A percentile compares a stretch with the other conserved stretches of the same genome.
Conservation (phyloP, 1,139 yeast species). For the Pichia sp. region DNA sequence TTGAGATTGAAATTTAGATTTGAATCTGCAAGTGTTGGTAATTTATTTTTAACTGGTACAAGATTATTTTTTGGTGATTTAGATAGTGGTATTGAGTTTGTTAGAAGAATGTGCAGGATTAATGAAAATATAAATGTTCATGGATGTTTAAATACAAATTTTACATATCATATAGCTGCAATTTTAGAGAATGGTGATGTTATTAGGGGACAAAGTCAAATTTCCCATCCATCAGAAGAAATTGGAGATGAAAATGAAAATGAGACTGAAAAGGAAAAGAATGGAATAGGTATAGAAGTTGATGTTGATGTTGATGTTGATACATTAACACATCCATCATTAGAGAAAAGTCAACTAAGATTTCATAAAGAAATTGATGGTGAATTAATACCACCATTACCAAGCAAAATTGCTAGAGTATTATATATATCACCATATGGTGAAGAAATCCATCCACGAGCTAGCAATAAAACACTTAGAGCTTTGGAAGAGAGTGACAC, state of each 20-base stretch:
- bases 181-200: conserved; percentile 59
- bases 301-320: too few species aligned
- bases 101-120: conserved; percentile 61
- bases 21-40: conserved; percentile 75
- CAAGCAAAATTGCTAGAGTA: too few species aligned
- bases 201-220: conserved; percentile 92
- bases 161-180: conserved; percentile 84
- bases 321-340: too few species aligned
- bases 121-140: conserved; percentile 51
- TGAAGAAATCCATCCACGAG: too few species aligned
- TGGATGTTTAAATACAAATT: conserved; percentile 81
- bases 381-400: too few species aligned
- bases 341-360: too few species aligned
- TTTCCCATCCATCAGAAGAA: conserved; percentile 97
- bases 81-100: conserved; percentile 75
- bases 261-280: neutral
- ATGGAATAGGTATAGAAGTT: too few species aligned
- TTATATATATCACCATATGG: too few species aligned
- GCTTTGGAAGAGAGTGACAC: too few species aligned
- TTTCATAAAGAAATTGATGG: too few species aligned
- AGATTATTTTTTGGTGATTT: conserved; percentile 70
- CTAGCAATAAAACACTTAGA: too few species aligned
- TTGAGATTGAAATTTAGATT: too few species aligned
- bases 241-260: neutral
- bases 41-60: conserved; percentile 76